Evolutionary conservation across 2,329 filamentous ascomycete genomes (phyloP), one percentile per base, ranked within the genome.

Genomic region (Aspergillus ochraceus): DNA sequence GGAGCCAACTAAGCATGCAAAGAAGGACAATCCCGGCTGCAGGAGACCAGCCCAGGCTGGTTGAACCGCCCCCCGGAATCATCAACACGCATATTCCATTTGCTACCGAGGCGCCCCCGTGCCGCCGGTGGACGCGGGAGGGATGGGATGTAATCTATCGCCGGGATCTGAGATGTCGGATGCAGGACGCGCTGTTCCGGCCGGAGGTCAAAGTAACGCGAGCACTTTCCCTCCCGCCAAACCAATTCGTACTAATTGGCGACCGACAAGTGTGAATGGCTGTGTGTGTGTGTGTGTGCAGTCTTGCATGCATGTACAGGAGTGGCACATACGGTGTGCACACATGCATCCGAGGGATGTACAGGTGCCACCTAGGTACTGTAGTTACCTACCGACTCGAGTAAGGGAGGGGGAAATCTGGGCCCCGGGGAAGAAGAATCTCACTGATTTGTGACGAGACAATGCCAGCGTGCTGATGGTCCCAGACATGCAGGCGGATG

Each of bases 401-500:
- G 19, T 47, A 42, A 19, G 36, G 4, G 14, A 36, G 32, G 32
- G 14, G 32, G 32, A 4, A 36, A 17, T 36, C 32, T 36, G 14
- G 32, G 11, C 32, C 32, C 32, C 8, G 11, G 17, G 29, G 24
- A 22, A 20, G 49, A 19, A 17, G 24, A 19, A 14, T 32, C 42
- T 32, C 17, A 39, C 32, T 14, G 42, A 54, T 32, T 32, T 39
- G 52, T 32, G 45, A 54, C 29, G 24, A 20, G 49, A 49, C 53
- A 24, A 24, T 42, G 49, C 51, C 54, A 52, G 30, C 54, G 50
- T 30, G 54, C 49, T 46, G 30, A 22, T 57, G 30, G 54, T 59
- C 46, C 32, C 54, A 32, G 24, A 26, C 39, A 57, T 59, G 60
- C 55, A 56, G 54, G 47, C 32, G 47, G 32, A 55, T 58, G 54